Evolutionary conservation across 306 rosid species (phyloP).

Genomic region (Corylus americana): DNA sequence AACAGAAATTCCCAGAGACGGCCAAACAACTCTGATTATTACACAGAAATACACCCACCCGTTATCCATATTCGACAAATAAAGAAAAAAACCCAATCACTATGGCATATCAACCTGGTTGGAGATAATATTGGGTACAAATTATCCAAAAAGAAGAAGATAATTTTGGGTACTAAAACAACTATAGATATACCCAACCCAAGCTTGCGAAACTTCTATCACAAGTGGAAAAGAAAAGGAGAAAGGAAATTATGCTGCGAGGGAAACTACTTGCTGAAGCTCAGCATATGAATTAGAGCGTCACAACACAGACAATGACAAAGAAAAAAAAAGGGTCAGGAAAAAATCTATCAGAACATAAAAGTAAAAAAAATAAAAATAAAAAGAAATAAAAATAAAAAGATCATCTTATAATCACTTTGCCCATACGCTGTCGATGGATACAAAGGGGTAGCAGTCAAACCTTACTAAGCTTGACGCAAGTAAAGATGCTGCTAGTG

Average conservation of each 20-base stretch:
- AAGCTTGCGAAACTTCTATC: not conserved
- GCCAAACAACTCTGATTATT: not conserved
- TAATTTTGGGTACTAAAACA: not conserved
- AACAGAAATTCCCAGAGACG: not conserved
- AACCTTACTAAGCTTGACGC: slow-evolving; percentile 10
- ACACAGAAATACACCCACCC: not conserved
- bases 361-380: too few species aligned
- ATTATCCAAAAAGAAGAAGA: not conserved
- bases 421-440: not conserved
- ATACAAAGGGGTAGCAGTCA: not conserved
- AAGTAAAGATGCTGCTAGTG: not conserved
- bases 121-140: not conserved
- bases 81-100: not conserved
- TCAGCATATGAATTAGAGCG: not conserved
- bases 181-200: not conserved
- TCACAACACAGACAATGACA: not conserved
- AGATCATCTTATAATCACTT: slow-evolving; percentile 13
- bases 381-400: not conserved
- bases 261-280: not conserved
- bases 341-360: not conserved
- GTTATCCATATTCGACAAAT: not conserved
- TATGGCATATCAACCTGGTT: not conserved
- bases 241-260: not conserved
- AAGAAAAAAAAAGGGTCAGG: not conserved
- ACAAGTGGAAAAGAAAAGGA: not conserved